phyloP scores from a whole-genome alignment of 1,139 yeast genomes.

The Saccharomyces uvarum region DNA sequence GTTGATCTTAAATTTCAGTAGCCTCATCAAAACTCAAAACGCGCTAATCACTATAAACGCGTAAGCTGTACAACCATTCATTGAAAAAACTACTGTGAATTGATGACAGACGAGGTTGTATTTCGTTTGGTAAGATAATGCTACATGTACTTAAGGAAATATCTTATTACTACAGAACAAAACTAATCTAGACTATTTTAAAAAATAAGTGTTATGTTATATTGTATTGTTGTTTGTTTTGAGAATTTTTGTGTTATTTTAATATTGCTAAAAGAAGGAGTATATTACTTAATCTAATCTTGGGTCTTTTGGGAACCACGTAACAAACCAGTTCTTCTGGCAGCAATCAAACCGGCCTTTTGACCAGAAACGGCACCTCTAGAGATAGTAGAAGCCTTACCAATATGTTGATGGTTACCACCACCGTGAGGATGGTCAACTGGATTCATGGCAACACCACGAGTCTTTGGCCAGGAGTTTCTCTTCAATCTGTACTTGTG shows the following conservation, averaged over 20 bases:
- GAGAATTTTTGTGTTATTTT: constrained; percentile 44
- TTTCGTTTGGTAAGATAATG: constrained; percentile 5
- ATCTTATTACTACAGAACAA: constrained; percentile 6
- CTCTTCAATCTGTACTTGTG: constrained; percentile 98
- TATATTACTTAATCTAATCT: constrained; percentile 3
- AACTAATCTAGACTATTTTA: neutral
- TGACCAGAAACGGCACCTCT: constrained; percentile 99
- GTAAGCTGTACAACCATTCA: neutral
- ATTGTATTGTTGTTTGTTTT: constrained; percentile 79
- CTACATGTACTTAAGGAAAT: constrained; percentile 5
- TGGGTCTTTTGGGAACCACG: constrained; percentile 50
- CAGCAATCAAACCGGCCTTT: constrained; percentile 99
- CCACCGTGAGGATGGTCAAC: constrained; percentile 99
- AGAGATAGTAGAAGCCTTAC: constrained; percentile 99
- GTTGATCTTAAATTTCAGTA: neutral
- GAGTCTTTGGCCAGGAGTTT: constrained; percentile 99
- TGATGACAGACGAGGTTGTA: neutral
- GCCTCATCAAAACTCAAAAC: neutral
- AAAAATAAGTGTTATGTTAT: constrained; percentile 14
- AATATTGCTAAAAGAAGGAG: neutral
- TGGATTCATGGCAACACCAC: constrained; percentile 99
- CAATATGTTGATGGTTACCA: constrained; percentile 99
- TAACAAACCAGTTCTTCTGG: constrained; percentile 99
- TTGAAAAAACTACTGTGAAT: neutral
- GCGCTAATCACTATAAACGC: neutral